Base-by-base conservation (phyloP, 768 basidiomycete species). In the Naganishia onofrii region DNA sequence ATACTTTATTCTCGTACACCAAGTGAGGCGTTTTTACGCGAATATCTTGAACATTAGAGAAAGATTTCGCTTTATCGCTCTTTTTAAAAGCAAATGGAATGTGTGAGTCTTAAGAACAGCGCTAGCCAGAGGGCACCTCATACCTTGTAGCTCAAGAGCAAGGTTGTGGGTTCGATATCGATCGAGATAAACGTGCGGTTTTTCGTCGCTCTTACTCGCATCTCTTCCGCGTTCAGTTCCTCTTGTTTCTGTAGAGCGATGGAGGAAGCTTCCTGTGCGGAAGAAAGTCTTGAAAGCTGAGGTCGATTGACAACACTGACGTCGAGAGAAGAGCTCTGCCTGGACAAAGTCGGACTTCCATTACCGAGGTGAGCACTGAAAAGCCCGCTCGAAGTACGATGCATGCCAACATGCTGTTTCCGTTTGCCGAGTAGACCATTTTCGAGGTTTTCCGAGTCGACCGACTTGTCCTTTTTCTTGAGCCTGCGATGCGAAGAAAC, bases 1-100 rank as follows among this genome's bases (percentile, higher is more conserved):
- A 82, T 0, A 80, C 80, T 72, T 80, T 79, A 71, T 78, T 76
- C 28, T 70, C 63, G 29, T 90, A 93, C 74, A 90, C 88, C 51
- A 95, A 83, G 63, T 88, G 86, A 38, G 91, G 88, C 5, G 91
- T 92, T 71, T 87, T 86, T 78, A 93, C 91, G 66, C 90, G 88
- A 77, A 96, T 90, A 19, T 92, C 92, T 66, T 89, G 89, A 71
- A 83, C 69, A 68, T 84, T 80, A 2, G 82, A 81, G 29, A 84
- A 58, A 26, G 70, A 75, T 60, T 67, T 74, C 31, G 52, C 44
- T 44, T 75, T 77, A 66, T 76, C 75, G 67, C 75, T 75, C 77
- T 82, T 71, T 70, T 71, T 56, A 67, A 36, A 4, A 12, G 26
- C 1, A 38, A 15, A 55, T 26, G 4, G 8, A 13, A 10, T 68